Evolutionary conservation across 768 basidiomycete species (phyloP), one percentile per base, ranked within the genome.

Genomic region (Kwoniella sp.): DNA sequence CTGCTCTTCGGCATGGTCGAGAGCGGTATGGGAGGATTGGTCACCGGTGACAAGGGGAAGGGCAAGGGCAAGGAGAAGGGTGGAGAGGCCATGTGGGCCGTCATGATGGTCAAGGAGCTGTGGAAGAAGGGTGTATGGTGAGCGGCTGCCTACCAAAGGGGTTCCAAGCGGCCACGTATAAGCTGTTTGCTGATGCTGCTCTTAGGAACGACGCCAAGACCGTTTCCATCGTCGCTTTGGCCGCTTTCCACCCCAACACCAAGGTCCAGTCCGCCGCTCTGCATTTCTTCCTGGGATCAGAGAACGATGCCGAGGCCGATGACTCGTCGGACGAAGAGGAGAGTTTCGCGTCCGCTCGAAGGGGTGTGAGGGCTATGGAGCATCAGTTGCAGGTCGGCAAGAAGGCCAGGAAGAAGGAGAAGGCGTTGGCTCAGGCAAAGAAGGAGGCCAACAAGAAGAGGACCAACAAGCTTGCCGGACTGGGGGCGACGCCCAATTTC

Each of bases 1-100:
- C 87, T 98, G 81, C 79, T 98, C 26, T 98, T 98, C 71, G 82
- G 83, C 37, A 98, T 98, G 92, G 83, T 96, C 7, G 92, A 95
- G 73, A 83, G 86, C 32, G 91, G 90, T 11, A 88, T 90, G 85
- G 82, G 83, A 33, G 84, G 78, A 0, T 84, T 89, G 62, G 82
- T 89, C 14, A 70, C 83, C 14, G 87, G 89, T 10, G 84, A 91
- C 77, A 91, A 89, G 72, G 90, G 85, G 3, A 67, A 65, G 37
- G 79, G 64, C 7, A 62, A 60, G 17, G 50, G 47, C 15, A 73
- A 74, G 44, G 67, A 69, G 42, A 74, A 70, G 31, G 83, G 84
- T 1, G 87, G 89, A 27, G 95, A 96, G 63, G 91, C 92, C 2
- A 87, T 95, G 84, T 98, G 93, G 92, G 93, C 95, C 3, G 84